These are phyloP conservation scores for Hyaloscypha finlandica DNA, from an alignment of 495 filamentous ascomycete species.

Conservation along the genomic window DNA sequence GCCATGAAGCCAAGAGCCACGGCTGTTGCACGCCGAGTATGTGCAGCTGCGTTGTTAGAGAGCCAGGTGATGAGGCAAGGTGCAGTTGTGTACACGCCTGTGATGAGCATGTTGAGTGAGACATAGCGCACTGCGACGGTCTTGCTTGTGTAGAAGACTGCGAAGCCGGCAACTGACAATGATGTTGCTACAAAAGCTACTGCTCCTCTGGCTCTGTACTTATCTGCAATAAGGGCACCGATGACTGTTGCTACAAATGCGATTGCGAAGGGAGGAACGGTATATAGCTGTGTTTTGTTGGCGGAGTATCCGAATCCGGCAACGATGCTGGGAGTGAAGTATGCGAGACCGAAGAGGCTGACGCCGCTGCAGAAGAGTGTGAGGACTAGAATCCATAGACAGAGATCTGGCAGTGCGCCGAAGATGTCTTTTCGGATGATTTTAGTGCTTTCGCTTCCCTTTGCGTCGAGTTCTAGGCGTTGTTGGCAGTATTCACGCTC, in stretches of 20 bases:
- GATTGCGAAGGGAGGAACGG: not conserved
- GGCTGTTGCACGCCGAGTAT: not conserved
- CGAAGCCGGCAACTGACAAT: not conserved
- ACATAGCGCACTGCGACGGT: not conserved
- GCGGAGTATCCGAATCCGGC: not conserved
- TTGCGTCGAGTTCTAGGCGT: not conserved
- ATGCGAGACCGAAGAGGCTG: slow-evolving; percentile 1
- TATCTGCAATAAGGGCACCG: not conserved
- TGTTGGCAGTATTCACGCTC: not conserved
- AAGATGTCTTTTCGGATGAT: not conserved
- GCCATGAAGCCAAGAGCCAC: not conserved
- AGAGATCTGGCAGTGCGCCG: not conserved
- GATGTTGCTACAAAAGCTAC: not conserved
- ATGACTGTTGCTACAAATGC: not conserved
- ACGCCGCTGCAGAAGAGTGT: not conserved
- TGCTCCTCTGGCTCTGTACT: not conserved
- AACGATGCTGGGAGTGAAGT: slow-evolving; percentile 2
- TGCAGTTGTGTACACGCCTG: not conserved
- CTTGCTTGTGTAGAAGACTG: not conserved
- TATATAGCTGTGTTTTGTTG: not conserved
- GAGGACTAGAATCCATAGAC: not conserved
- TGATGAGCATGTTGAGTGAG: not conserved
- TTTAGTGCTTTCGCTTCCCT: not conserved
- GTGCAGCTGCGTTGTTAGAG: not conserved
- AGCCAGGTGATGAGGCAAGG: not conserved